These are phyloP conservation scores for Fusarium tjaetaba DNA, from an alignment of 2,329 filamentous ascomycete species.

Conservation along the genomic window DNA sequence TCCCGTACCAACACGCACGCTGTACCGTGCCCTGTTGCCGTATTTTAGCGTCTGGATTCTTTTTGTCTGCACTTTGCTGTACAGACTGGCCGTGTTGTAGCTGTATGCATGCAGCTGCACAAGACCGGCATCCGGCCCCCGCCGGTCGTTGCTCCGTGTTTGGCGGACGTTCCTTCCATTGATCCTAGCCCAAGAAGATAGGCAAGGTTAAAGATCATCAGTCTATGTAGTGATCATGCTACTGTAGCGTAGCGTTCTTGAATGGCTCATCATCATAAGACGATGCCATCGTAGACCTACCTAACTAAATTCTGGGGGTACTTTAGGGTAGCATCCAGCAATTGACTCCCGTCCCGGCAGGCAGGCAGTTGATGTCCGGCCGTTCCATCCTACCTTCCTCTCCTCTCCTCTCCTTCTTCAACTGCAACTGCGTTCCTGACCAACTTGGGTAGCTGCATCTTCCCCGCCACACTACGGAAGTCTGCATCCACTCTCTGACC, in stretches of 20 bases:
- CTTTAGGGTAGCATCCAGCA: background rate
- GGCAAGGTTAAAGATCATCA: background rate
- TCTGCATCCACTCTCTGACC: constrained; percentile 24
- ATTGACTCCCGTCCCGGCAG: background rate
- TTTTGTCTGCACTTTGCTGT: constrained; percentile 27
- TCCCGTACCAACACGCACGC: constrained; percentile 8
- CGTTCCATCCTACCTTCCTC: background rate
- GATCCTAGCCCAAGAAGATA: background rate
- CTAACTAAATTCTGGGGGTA: background rate
- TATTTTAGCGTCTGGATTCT: constrained; percentile 23
- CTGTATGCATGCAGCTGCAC: constrained; percentile 39
- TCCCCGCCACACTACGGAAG: constrained; percentile 30
- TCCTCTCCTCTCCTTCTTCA: background rate
- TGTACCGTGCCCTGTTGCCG: constrained; percentile 1
- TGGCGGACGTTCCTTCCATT: constrained; percentile 20
- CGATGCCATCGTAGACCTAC: background rate
- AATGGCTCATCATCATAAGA: background rate
- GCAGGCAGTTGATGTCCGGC: background rate
- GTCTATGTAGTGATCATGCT: background rate
- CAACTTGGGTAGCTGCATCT: constrained; percentile 23
- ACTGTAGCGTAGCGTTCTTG: background rate
- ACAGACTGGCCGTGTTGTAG: background rate
- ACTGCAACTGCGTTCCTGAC: constrained; percentile 10
- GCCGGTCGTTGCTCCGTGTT: constrained; percentile 30
- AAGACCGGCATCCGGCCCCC: constrained; percentile 41